Evolutionary conservation across 768 basidiomycete species (phyloP).

Genomic region (Russula vinacea): DNA sequence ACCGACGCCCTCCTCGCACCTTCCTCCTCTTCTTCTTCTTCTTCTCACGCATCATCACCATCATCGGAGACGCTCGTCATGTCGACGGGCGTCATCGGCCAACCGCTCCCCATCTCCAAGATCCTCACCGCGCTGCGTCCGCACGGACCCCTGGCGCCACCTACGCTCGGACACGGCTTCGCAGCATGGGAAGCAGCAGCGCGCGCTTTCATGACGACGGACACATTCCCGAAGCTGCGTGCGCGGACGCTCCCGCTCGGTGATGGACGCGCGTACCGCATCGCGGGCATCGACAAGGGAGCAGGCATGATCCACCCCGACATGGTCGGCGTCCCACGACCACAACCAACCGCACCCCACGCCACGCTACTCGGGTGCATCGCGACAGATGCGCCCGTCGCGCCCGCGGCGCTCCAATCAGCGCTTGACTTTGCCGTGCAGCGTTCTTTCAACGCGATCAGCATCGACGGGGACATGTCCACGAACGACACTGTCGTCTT

Average conservation of each 20-base stretch:
- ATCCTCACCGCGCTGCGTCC: conserved; percentile 71
- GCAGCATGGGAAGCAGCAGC: conserved; percentile 81
- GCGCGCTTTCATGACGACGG: conserved; percentile 97
- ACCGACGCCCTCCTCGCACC: conserved; percentile 63
- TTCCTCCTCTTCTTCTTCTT: conserved; percentile 18
- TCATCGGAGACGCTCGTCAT: conserved; percentile 77
- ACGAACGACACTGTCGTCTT: conserved; percentile 93
- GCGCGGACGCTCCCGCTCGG: conserved; percentile 66
- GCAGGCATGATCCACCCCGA: conserved; percentile 98
- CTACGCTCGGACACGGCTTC: conserved; percentile 57
- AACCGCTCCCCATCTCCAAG: conserved; percentile 82
- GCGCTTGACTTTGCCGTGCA: conserved; percentile 92
- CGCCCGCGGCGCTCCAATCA: conserved; percentile 73
- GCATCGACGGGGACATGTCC: conserved; percentile 96
- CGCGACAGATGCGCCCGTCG: conserved; percentile 85
- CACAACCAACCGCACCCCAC: conserved; percentile 45
- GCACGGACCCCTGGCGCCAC: conserved; percentile 31
- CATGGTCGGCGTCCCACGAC: conserved; percentile 64
- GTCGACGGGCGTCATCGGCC: conserved; percentile 98
- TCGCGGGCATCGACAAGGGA: conserved; percentile 98
- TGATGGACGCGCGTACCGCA: conserved; percentile 63
- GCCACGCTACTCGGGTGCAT: conserved; percentile 95
- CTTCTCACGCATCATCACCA: not conserved
- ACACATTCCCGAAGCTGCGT: conserved; percentile 96
- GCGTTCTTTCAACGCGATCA: conserved; percentile 93